Percentiles rank a stretch among this genome's conserved stretches.
Evolutionary conservation across 2,329 filamentous ascomycete genomes (phyloP).

Genomic region (Emmonsia crescens): DNA sequence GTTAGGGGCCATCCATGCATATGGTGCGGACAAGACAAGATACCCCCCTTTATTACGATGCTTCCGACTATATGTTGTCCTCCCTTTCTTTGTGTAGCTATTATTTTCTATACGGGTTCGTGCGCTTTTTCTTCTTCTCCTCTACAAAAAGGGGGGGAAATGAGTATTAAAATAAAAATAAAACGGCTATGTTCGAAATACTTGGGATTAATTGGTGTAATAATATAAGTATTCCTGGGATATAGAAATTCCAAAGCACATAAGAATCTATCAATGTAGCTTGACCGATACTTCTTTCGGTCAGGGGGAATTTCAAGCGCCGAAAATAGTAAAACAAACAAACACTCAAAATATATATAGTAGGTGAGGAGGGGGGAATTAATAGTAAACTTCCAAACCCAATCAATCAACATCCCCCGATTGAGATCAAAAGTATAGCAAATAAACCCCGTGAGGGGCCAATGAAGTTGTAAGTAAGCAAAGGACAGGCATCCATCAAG

Average conservation of each 20-base stretch:
- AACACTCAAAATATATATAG: background rate
- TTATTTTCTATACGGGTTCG: background rate
- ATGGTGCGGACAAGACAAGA: background rate
- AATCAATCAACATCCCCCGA: background rate
- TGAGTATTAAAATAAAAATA: constrained; percentile 14
- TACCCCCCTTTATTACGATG: background rate
- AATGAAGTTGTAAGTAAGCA: background rate
- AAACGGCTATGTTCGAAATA: constrained; percentile 6
- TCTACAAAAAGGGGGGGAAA: constrained; percentile 10
- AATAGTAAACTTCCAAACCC: background rate
- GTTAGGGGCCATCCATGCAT: background rate
- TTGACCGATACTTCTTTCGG: background rate
- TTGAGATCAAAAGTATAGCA: background rate
- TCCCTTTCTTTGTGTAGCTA: background rate
- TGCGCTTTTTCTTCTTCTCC: background rate
- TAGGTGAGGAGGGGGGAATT: background rate
- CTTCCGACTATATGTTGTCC: background rate
- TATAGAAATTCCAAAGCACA: constrained; percentile 12
- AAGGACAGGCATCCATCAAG: background rate
- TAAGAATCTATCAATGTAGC: constrained; percentile 12
- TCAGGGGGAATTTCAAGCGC: background rate
- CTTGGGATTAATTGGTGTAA: background rate
- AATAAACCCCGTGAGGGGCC: background rate
- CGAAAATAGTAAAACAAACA: background rate
- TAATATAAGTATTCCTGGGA: constrained; percentile 1